Evolutionary conservation across 2,329 filamentous ascomycete genomes (phyloP), one percentile per base, ranked within the genome.

Genomic region (Aspergillus calidoustus): DNA sequence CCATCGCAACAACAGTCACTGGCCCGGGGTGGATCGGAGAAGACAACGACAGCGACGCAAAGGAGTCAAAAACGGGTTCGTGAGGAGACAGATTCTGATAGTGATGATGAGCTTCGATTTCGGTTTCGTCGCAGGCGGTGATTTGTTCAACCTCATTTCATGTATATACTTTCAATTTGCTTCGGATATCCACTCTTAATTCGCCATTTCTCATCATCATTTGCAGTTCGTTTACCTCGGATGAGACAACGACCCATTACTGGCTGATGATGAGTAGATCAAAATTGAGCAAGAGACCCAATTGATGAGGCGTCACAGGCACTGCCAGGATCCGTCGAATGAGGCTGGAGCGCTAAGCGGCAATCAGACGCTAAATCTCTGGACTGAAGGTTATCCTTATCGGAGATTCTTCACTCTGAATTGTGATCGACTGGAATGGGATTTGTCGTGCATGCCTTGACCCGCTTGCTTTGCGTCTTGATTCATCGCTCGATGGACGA

Each of bases 81-180:
- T 65, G 71, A 72, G 66, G 68, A 71, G 55, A 71, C 77, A 7
- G 82, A 84, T 38, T 83, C 82, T 47, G 85, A 85, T 49, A 85
- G 85, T 68, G 85, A 86, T 30, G 85, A 87, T 68, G 84, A 83
- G 64, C 76, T 82, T 61, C 83, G 83, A 34, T 86, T 86, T 67
- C 79, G 82, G 58, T 87, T 87, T 66, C 80, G 81, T 66, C 77
- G 82, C 62, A 79, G 79, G 69, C 77, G 78, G 51, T 68, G 54
- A 53, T 65, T 66, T 54, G 57, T 59, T 59, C 44, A 22, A 56
- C 55, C 56, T 60, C 22, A 49, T 23, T 52, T 28, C 15, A 46
- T 57, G 23, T 54, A 49, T 57, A 57, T 46, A 50, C 3, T 15
- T 15, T 41, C 34, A 13, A 41, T 41, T 41, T 41, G 9, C 34